Evolutionary conservation across 495 filamentous ascomycete species (phyloP).

Genomic region (Melanomma pulvis-pyrius): DNA sequence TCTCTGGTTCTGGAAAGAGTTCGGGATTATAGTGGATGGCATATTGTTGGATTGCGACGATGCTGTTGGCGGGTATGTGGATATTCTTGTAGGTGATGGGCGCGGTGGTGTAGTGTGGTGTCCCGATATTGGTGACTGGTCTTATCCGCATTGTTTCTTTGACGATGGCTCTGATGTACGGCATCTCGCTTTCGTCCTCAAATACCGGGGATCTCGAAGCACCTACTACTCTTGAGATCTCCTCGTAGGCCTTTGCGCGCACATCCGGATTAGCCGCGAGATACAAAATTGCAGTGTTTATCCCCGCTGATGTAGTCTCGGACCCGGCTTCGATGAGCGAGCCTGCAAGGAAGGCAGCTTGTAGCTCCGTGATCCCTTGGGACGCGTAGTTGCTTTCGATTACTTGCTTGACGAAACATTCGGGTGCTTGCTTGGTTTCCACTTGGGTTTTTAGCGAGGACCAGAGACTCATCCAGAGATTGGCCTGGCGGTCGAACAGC

Average conservation of each 20-base stretch:
- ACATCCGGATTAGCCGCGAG: constrained; percentile 24
- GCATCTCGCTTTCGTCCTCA: constrained; percentile 24
- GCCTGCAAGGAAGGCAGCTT: constrained; percentile 37
- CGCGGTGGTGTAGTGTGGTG: constrained; percentile 35
- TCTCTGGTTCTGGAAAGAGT: constrained; percentile 24
- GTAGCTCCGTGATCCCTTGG: constrained; percentile 31
- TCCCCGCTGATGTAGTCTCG: constrained; percentile 36
- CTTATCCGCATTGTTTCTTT: constrained; percentile 37
- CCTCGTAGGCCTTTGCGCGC: constrained; percentile 17
- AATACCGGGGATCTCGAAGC: constrained; percentile 25
- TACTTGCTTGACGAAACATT: constrained; percentile 40
- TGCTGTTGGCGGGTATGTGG: constrained; percentile 28
- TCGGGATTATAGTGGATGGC: constrained; percentile 31
- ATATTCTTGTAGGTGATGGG: constrained; percentile 33
- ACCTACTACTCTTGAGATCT: constrained; percentile 18
- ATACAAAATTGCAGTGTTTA: constrained; percentile 32
- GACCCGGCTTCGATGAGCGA: constrained; percentile 39
- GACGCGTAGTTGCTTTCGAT: constrained; percentile 21
- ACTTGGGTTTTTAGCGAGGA: constrained; percentile 26
- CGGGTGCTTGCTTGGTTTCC: constrained; percentile 29
- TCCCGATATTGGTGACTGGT: constrained; percentile 35
- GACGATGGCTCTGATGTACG: constrained; percentile 33
- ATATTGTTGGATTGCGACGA: constrained; percentile 32
- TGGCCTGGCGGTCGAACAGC: constrained; percentile 26
- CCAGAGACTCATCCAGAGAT: constrained; percentile 29